These are phyloP conservation scores for Rubia peregrina DNA, from an alignment of 305 asterid genomes.

Conservation along the genomic window DNA sequence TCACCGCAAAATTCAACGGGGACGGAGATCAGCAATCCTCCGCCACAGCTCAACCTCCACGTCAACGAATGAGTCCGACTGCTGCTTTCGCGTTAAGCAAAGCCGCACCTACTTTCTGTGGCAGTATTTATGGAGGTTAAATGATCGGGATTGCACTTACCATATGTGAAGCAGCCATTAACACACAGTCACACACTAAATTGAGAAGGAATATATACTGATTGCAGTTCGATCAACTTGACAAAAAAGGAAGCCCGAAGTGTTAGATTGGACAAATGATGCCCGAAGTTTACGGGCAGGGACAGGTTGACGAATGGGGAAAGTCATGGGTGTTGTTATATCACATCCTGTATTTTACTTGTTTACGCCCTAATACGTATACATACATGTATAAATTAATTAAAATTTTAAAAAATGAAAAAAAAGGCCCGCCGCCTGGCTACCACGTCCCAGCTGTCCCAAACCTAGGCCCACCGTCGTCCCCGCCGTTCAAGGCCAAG, in stretches of 20 bases:
- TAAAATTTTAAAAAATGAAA: too few species aligned
- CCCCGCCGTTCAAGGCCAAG: too few species aligned
- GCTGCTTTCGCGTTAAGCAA: background rate
- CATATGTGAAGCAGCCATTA: background rate
- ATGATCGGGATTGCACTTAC: background rate
- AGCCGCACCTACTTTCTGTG: background rate
- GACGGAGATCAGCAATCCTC: background rate
- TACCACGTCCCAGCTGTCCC: too few species aligned
- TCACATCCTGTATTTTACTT: too few species aligned
- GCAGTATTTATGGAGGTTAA: background rate
- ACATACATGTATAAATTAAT: too few species aligned
- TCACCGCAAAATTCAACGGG: background rate
- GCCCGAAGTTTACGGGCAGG: slow-evolving; percentile 6
- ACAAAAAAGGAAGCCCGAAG: slow-evolving; percentile 2
- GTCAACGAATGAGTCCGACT: background rate
- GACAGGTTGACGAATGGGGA: background rate
- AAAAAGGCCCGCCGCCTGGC: too few species aligned
- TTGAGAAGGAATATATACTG: slow-evolving; percentile 1
- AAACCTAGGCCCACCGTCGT: too few species aligned
- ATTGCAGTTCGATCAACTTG: background rate
- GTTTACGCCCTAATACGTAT: too few species aligned
- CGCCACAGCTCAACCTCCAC: background rate
- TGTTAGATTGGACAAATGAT: background rate
- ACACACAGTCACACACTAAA: slow-evolving; percentile 9
- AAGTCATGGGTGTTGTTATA: too few species aligned